Evolutionary conservation across 495 filamentous ascomycete species (phyloP).

Genomic region (Podospora pseudocomata): DNA sequence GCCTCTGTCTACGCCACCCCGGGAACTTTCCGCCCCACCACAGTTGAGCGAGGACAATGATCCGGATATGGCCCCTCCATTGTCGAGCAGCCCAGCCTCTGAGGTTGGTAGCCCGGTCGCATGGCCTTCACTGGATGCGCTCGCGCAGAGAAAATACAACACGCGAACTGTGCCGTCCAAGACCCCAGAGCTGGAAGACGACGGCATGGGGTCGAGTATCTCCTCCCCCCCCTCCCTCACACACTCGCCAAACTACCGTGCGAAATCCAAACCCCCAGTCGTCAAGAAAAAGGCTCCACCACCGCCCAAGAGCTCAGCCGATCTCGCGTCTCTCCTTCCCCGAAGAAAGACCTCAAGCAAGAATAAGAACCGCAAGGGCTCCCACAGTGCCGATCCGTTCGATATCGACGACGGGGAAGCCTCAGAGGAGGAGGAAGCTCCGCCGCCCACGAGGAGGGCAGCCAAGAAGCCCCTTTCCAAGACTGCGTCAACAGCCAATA

Average conservation of each 20-base stretch:
- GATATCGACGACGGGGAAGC: slow-evolving; percentile 14
- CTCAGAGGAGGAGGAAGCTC: slow-evolving; percentile 27
- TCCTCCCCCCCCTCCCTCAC: slow-evolving; percentile 51
- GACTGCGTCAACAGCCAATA: neutral
- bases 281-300: slow-evolving; percentile 26
- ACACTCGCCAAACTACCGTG: slow-evolving; percentile 46
- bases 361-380: neutral
- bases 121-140: slow-evolving; percentile 40
- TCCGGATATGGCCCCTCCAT: slow-evolving; percentile 44
- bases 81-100: slow-evolving; percentile 40
- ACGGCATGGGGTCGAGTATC: slow-evolving; percentile 36
- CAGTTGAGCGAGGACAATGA: slow-evolving; percentile 28
- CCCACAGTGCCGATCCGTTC: slow-evolving; percentile 22
- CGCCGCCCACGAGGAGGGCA: slow-evolving; percentile 36
- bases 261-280: slow-evolving; percentile 15
- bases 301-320: slow-evolving; percentile 37
- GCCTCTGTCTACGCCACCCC: slow-evolving; percentile 27
- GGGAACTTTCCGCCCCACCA: slow-evolving; percentile 20
- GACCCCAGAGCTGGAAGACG: slow-evolving; percentile 29
- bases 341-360: slow-evolving; percentile 25
- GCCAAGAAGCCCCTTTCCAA: slow-evolving; percentile 21
- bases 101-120: slow-evolving; percentile 32
- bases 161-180: slow-evolving; percentile 22
- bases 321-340: slow-evolving; percentile 42
- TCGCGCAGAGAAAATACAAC: slow-evolving; percentile 36